Evolutionary conservation across 2,329 filamentous ascomycete genomes (phyloP).

Genomic region (Trichoderma semiorbis): DNA sequence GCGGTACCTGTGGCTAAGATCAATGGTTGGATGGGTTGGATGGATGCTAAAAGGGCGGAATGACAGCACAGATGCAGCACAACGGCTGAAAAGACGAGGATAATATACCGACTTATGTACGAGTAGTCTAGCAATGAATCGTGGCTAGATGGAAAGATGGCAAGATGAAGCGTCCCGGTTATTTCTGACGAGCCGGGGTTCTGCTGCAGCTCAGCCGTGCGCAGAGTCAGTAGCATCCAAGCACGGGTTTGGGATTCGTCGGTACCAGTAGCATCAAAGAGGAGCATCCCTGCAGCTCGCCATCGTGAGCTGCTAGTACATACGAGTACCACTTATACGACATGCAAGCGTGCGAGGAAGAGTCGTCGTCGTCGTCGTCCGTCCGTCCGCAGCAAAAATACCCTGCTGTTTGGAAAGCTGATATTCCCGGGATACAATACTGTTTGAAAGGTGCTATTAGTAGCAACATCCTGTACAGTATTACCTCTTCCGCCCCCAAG

Average conservation of each 20-base stretch:
- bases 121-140: neutral
- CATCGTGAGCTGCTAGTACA: neutral
- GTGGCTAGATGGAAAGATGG: neutral
- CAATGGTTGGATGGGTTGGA: neutral
- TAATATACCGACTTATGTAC: neutral
- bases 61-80: neutral
- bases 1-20: neutral
- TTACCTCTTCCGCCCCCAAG: neutral
- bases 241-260: neutral
- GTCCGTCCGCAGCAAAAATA: neutral
- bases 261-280: neutral
- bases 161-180: neutral
- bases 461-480: neutral
- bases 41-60: neutral
- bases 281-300: neutral
- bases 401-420: neutral
- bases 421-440: neutral
- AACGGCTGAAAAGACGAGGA: neutral
- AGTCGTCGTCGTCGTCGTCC: neutral
- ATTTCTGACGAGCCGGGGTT: neutral
- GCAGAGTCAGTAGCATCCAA: neutral
- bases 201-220: constrained; percentile 5
- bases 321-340: neutral
- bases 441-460: neutral
- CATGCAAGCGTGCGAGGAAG: neutral